A percentile compares a stretch with the other conserved stretches of the same genome.
phyloP scores from a whole-genome alignment of 495 filamentous ascomycete genomes.

The Pyrenopolyporus hunteri region DNA sequence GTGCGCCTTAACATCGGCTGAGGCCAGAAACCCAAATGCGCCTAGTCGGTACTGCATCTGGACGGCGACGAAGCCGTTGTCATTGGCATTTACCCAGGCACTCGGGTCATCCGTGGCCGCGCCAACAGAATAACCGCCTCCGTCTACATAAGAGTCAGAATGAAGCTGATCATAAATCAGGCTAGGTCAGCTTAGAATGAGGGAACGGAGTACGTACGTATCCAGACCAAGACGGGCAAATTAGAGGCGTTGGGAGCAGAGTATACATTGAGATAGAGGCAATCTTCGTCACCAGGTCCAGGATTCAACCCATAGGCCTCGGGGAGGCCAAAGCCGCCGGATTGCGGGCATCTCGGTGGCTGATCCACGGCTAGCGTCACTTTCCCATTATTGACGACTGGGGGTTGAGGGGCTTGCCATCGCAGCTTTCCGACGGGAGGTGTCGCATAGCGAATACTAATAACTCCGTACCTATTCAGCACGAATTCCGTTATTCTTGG shows the following conservation, averaged over 20 bases:
- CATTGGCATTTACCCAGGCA: constrained; percentile 48
- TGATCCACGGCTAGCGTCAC: constrained; percentile 37
- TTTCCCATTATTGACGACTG: constrained; percentile 11
- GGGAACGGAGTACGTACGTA: constrained; percentile 37
- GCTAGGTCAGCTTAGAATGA: not conserved
- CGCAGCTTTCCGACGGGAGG: constrained; percentile 41
- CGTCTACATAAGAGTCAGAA: constrained; percentile 37
- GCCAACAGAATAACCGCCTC: constrained; percentile 50
- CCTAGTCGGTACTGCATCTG: constrained; percentile 58
- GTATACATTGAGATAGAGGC: constrained; percentile 58
- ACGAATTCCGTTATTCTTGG: not conserved
- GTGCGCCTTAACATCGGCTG: constrained; percentile 37
- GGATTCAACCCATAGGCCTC: constrained; percentile 29
- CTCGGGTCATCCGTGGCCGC: constrained; percentile 50
- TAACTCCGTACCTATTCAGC: constrained; percentile 12
- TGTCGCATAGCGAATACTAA: constrained; percentile 45
- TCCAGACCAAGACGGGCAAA: constrained; percentile 49
- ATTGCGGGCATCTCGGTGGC: constrained; percentile 44
- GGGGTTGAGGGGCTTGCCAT: constrained; percentile 44
- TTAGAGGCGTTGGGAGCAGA: constrained; percentile 47
- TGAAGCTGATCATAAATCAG: not conserved
- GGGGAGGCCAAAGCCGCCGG: constrained; percentile 35
- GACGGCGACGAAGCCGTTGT: constrained; percentile 54
- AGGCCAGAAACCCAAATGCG: constrained; percentile 58
- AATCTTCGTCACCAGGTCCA: constrained; percentile 55